Base-by-base conservation (phyloP, 306 rosid genomes). In the Dalbergia oliveri region DNA sequence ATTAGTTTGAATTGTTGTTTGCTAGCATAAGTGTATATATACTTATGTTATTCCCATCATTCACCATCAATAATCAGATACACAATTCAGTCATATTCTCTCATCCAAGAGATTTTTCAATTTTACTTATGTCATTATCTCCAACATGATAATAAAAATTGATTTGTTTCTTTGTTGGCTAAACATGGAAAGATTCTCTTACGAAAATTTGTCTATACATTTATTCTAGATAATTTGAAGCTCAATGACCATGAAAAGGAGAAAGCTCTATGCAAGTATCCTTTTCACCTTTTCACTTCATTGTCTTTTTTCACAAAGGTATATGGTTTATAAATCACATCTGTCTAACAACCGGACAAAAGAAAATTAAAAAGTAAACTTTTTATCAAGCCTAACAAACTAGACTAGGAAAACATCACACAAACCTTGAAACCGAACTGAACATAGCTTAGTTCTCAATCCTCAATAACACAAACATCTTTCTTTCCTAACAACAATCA, bases 111-210 rank as follows among this genome's bases (percentile, higher is more conserved):
- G 75, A 51, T 33, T 31, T 41, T 19, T 70, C 21, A 31, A 33
- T 51, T 73, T 18, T 21, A 39, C 41, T 57, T 8, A 41, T 57
- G 13, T 56, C 35, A 16, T 8, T 60, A 18, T 39, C 72, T 35
- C 53, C 15, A 26, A 26, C 31, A 26, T 26, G 31, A 37, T 44
- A 44, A 44, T 44, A 44, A 1, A 37, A 51, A 62, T 34, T 23
- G 43, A 50, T 35, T 44, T 33, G 64, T 75, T 76, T 64, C 51
- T 33, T 63, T 34, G 37, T 16, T 64, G 41, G n/a, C 53, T 50
- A 76, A 50, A 37, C 72, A 76, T 64, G 63, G 80, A 51, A 76
- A 76, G 72, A 64, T 76, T 63, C 80, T 47, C 49, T n/a, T 37
- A 26, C 26, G 1, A 61, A 61, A 31, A 45, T 15, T 31, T 75